Evolutionary conservation across 495 filamentous ascomycete genomes (phyloP).

Genomic region (Staphylotrichum longicolle): DNA sequence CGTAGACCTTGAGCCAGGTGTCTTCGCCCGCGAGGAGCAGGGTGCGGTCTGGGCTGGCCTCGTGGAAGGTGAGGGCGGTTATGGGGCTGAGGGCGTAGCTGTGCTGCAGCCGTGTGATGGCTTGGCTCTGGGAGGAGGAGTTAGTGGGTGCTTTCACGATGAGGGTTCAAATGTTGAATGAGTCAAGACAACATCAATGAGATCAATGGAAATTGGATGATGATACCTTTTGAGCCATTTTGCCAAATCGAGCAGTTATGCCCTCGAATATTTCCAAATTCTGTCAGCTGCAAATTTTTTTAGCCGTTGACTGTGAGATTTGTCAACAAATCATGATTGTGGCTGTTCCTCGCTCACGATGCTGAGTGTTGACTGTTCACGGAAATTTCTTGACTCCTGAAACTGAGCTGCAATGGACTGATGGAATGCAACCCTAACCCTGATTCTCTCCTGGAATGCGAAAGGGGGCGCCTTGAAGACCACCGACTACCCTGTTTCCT

Average conservation of each 20-base stretch:
- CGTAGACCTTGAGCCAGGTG: conserved; percentile 61
- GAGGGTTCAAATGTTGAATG: not conserved
- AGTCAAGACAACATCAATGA: not conserved
- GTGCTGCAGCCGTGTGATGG: conserved; percentile 28
- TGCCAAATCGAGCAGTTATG: not conserved
- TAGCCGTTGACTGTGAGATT: no score
- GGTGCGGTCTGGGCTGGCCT: conserved; percentile 29
- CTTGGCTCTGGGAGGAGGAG: conserved; percentile 10
- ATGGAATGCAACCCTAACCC: conserved; percentile 7
- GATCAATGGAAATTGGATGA: not conserved
- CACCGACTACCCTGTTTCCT: no score
- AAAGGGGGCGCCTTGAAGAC: no score
- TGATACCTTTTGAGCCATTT: conserved; percentile 17
- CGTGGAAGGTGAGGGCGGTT: conserved; percentile 55
- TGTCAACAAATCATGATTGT: not conserved
- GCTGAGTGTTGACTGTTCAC: not conserved
- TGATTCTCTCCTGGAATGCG: not conserved
- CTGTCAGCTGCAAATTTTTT: not conserved
- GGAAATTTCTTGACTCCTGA: not conserved
- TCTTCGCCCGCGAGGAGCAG: conserved; percentile 74
- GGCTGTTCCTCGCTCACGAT: not conserved
- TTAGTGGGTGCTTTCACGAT: conserved; percentile 3
- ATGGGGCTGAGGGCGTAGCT: conserved; percentile 52
- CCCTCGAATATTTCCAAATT: no score
- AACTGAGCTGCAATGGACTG: not conserved